Conservation (phyloP, 352 stramenopile genomes). For the Pythium phragmiticola region DNA sequence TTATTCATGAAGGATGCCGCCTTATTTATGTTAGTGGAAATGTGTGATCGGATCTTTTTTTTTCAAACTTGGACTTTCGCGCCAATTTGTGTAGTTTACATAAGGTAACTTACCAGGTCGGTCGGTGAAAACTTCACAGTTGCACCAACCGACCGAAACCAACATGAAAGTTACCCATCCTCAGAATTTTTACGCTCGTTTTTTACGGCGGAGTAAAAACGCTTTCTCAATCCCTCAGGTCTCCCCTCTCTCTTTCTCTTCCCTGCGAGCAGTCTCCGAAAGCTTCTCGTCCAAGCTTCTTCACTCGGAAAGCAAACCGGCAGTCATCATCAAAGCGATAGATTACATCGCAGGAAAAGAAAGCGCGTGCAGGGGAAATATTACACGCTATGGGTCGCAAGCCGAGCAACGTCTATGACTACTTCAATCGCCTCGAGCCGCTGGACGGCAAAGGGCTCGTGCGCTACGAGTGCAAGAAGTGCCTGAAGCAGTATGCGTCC, state of each 20-base stretch:
- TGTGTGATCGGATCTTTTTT: not conserved
- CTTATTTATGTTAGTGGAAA: not conserved
- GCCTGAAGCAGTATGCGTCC: constrained; percentile 83
- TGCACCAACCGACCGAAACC: constrained; percentile 1
- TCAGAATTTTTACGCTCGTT: constrained; percentile 16
- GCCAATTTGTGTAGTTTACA: constrained; percentile 33
- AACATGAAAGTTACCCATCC: constrained; percentile 27
- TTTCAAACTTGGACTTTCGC: constrained; percentile 27
- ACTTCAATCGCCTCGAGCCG: constrained; percentile 75
- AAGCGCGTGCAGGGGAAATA: constrained; percentile 27
- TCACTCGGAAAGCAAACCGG: constrained; percentile 21
- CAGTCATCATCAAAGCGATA: constrained; percentile 13
- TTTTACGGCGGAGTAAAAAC: constrained; percentile 35
- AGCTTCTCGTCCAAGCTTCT: constrained; percentile 15
- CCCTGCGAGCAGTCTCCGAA: not conserved
- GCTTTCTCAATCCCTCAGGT: not conserved
- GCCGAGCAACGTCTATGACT: constrained; percentile 86
- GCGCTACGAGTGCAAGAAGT: constrained; percentile 88
- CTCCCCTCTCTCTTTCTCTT: not conserved
- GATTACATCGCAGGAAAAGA: constrained; percentile 31
- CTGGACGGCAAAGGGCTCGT: constrained; percentile 66
- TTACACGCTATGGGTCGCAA: constrained; percentile 74
- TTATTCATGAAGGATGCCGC: too few relatives aligned
- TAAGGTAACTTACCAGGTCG: constrained; percentile 20
- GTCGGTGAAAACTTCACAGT: not conserved